Evolutionary conservation across 441 rosid species (phyloP), one percentile per base, ranked within the genome.

Genomic region (Theobroma grandiflorum): DNA sequence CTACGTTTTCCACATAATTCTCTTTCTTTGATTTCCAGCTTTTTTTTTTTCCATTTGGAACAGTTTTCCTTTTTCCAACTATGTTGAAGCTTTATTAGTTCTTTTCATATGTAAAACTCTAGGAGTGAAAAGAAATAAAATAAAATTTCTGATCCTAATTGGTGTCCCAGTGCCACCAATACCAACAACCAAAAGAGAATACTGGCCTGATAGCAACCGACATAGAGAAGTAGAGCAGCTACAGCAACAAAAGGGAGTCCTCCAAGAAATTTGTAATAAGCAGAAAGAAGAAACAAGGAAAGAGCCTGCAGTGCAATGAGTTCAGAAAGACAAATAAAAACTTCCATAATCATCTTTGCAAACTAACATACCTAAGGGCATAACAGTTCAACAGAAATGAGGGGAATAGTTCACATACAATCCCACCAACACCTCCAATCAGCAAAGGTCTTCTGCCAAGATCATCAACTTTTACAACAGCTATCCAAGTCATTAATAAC

Each of bases 401-500:
- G 8, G 35, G 76, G 57, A 76, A 80, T 47, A 58, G 72, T 57
- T 82, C 45, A 80, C 97, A 77, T 92, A 96, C 99, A 84, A 96
- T 87, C 77, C 98, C 99, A 69, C 94, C 79, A 80, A 94, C 99
- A 76, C 99, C 99, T 67, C 92, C 97, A 79, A 96, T 93, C 83
- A 96, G 87, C 82, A 96, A 89, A 38, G 98, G 98, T 84, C 98
- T 91, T 86, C 99, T 91, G 68, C 99, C 99, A 72, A 96, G 88
- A 84, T 93, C 98, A 85, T 96, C 99, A 77, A 95, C 99, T 89
- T 95, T 96, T 16, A 89, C 82, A 77, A 95, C 98, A 83, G 98
- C 99, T 79, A 96, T 87, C 93, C 93, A 86, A 75, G 98, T 96
- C 99, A 96, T 92, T 75, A 88, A 80, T 53, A 96, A 88, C 99